Evolutionary conservation across 1,284 basidiomycete genomes (phyloP).

Genomic region (Rhodotorula glutinis): DNA sequence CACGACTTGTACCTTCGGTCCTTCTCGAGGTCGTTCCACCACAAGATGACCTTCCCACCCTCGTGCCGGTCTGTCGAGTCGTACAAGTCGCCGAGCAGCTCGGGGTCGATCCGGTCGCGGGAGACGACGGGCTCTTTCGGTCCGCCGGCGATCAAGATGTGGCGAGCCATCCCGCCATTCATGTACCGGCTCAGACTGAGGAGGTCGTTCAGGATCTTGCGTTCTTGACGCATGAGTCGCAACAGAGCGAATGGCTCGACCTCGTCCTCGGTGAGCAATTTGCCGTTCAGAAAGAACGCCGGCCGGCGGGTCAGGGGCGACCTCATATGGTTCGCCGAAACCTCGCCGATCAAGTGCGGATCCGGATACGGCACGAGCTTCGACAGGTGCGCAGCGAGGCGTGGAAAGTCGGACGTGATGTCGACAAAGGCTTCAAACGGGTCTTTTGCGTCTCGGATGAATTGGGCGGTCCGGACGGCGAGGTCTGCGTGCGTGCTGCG

Average conservation of each 20-base stretch:
- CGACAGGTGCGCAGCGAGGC: conserved; percentile 64
- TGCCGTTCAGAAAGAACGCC: conserved; percentile 80
- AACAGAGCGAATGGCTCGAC: conserved; percentile 70
- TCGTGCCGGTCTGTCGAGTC: conserved; percentile 85
- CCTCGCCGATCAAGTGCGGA: conserved; percentile 56
- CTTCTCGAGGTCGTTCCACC: conserved; percentile 86
- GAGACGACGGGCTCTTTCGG: conserved; percentile 30
- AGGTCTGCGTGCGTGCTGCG: conserved; percentile 55
- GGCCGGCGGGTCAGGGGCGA: conserved; percentile 9
- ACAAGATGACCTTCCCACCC: conserved; percentile 67
- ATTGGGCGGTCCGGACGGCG: conserved; percentile 67
- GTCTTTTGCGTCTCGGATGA: conserved; percentile 61
- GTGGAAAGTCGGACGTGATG: conserved; percentile 85
- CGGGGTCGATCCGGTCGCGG: conserved; percentile 45
- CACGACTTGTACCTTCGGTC: conserved; percentile 60
- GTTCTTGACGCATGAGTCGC: conserved; percentile 68
- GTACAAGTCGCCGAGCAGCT: conserved; percentile 68
- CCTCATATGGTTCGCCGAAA: conserved; percentile 56
- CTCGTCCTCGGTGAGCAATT: conserved; percentile 59
- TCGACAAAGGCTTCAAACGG: conserved; percentile 64
- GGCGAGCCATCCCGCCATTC: conserved; percentile 61
- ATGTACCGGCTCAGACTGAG: conserved; percentile 64
- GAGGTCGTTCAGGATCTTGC: conserved; percentile 55
- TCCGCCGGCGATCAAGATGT: conserved; percentile 55
- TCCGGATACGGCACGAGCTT: conserved; percentile 36